Evolutionary conservation across 257 asterid genomes (phyloP).

Genomic region (Solanum lignicaule): DNA sequence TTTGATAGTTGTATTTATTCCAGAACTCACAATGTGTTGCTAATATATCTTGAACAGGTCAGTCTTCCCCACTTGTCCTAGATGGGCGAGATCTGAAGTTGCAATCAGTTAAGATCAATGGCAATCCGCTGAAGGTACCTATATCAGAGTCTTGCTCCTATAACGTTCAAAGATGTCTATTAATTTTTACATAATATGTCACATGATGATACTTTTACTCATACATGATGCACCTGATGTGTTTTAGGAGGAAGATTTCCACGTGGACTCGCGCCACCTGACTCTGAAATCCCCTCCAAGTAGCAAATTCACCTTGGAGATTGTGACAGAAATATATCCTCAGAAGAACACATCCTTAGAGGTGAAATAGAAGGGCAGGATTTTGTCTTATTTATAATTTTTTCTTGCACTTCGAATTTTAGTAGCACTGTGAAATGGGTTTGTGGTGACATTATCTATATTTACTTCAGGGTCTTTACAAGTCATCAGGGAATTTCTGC

Average conservation of each 20-base stretch:
- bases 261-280: slow-evolving; percentile 56
- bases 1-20: not conserved
- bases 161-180: not conserved
- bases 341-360: slow-evolving; percentile 87
- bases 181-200: not conserved
- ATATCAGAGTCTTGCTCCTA: not conserved
- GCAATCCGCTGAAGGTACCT: slow-evolving; percentile 57
- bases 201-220: not conserved
- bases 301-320: slow-evolving; percentile 64
- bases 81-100: slow-evolving; percentile 80
- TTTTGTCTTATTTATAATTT: not conserved
- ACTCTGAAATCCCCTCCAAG: slow-evolving; percentile 68
- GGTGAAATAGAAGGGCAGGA: slow-evolving; percentile 25
- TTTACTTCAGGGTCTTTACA: slow-evolving; percentile 67
- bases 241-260: slow-evolving; percentile 62
- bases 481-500: slow-evolving; percentile 88
- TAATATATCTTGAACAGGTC: slow-evolving; percentile 35
- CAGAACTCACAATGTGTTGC: not conserved
- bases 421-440: not conserved
- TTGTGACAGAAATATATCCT: slow-evolving; percentile 77
- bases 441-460: not conserved
- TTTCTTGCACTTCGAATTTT: not conserved
- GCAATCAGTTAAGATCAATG: slow-evolving; percentile 51
- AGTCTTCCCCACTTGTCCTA: slow-evolving; percentile 61
- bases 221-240: not conserved